Base-by-base conservation (phyloP, 139 green algal species). In the Nannochloris sp. region DNA sequence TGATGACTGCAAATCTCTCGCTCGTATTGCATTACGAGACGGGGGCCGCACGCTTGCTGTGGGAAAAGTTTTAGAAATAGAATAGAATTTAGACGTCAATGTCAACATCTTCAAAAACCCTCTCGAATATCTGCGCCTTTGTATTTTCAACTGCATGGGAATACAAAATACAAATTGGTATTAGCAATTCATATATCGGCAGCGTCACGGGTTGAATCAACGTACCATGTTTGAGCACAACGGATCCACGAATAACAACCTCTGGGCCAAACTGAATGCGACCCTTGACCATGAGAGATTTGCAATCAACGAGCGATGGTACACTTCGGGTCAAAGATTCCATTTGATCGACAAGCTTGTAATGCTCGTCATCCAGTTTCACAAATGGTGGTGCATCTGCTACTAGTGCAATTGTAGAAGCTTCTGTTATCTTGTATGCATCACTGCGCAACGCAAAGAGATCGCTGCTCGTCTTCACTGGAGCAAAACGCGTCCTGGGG, bases 381-480 rank as follows among this genome's bases (percentile, higher is more conserved):
- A 84, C 71, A 46, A 90, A 50, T 2, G 88, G 88, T 49, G 80
- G 54, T 3, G n/a, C 36, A 1, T 60, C n/a, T 9, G 69, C 67
- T 3, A 58, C 64, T 18, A 85, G 75, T 57, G 81, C 77, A 24
- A 95, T 73, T 23, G 87, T 95, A 44, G 66, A 68, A 46, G 70
- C 82, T 60, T 83, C 70, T 0, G 81, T 86, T 44, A 95, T 48
- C 53, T 70, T 36, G 46, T 73, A 73, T 7, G 57, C 78, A 64
- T 86, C 81, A 6, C 69, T 83, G 36, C 86, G 79, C 66, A 96
- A 83, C 40, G 78, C 79, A 63, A 96, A 92, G 4, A 96, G 78
- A 73, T 96, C 89, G 49, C 69, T 84, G 81, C 83, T 90, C 24
- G 89, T 96, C 81, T 96, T 96, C 44, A 96, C 89, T n/a, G 89